Evolutionary conservation across 176 grass and related monocot species (phyloP).

Genomic region (Oryza punctata): DNA sequence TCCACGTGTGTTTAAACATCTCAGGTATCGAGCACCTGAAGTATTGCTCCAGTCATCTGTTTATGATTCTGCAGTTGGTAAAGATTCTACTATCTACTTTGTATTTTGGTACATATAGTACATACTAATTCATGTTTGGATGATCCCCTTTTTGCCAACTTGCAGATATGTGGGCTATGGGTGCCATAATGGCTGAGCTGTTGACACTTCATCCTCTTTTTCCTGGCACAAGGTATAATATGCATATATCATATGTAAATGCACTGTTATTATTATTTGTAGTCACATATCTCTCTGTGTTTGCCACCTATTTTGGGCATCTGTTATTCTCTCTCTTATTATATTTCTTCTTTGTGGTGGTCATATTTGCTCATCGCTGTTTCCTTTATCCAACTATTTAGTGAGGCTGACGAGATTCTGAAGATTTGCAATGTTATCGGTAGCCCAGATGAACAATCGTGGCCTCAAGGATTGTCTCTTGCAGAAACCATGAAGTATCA

Average conservation of each 20-base stretch:
- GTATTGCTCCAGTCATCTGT: conserved; percentile 88
- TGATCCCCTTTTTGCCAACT: conserved; percentile 33
- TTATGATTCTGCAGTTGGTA: conserved; percentile 96
- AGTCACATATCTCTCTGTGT: not conserved
- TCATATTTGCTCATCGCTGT: conserved; percentile 19
- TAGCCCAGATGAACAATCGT: conserved; percentile 77
- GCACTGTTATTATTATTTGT: conserved; percentile 4
- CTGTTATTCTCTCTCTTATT: not conserved
- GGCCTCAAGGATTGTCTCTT: conserved; percentile 84
- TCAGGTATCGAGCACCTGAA: conserved; percentile 98
- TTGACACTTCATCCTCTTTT: conserved; percentile 95
- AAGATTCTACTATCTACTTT: conserved; percentile 43
- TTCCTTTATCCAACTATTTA: conserved; percentile 46
- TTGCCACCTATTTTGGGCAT: conserved; percentile 2
- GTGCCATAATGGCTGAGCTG: conserved; percentile 98
- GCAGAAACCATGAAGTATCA: conserved; percentile 83
- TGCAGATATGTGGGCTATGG: conserved; percentile 99
- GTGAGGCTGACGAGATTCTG: conserved; percentile 92
- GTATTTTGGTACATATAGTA: not conserved
- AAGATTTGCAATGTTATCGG: conserved; percentile 96
- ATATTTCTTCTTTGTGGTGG: not conserved
- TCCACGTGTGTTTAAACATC: conserved; percentile 30
- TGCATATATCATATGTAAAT: conserved; percentile 20
- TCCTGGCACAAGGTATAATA: conserved; percentile 94
- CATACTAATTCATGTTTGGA: conserved; percentile 21